phyloP scores from a whole-genome alignment of 805 yeast species.

The Yarrowia osloensis region DNA sequence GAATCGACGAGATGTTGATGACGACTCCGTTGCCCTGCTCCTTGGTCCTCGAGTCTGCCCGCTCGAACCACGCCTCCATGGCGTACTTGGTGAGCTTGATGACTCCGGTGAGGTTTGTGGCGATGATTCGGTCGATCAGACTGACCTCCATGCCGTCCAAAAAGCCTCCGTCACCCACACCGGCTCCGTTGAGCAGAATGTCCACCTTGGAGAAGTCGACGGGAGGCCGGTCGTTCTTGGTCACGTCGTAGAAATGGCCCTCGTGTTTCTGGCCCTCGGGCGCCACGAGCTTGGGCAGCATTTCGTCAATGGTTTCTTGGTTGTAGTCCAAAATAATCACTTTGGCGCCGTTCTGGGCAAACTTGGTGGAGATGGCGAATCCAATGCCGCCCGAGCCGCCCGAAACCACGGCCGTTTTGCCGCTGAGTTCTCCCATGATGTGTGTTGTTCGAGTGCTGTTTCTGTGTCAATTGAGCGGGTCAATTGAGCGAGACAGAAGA shows the following conservation, averaged over 20 bases:
- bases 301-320: conserved; percentile 42
- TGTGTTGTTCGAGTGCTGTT: background rate
- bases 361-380: background rate
- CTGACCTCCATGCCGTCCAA: conserved; percentile 46
- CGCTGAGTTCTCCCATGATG: conserved; percentile 19
- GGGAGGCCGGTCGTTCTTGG: conserved; percentile 1
- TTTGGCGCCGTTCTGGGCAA: conserved; percentile 14
- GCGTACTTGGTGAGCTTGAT: conserved; percentile 59
- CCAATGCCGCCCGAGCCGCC: conserved; percentile 25
- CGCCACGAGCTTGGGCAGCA: background rate
- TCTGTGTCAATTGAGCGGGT: background rate
- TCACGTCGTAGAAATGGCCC: conserved; percentile 5
- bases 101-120: conserved; percentile 62
- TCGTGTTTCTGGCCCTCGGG: conserved; percentile 22
- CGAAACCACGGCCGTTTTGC: conserved; percentile 3
- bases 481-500: background rate
- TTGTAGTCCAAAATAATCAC: conserved; percentile 45
- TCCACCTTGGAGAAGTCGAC: conserved; percentile 39
- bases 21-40: conserved; percentile 43
- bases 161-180: conserved; percentile 59
- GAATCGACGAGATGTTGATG: conserved; percentile 66
- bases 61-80: conserved; percentile 52
- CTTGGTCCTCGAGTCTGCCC: conserved; percentile 20
- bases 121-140: conserved; percentile 52
- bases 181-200: conserved; percentile 58